Evolutionary conservation across 78 protist genomes (phyloP).

Genomic region (Speleostelium caveatum): DNA sequence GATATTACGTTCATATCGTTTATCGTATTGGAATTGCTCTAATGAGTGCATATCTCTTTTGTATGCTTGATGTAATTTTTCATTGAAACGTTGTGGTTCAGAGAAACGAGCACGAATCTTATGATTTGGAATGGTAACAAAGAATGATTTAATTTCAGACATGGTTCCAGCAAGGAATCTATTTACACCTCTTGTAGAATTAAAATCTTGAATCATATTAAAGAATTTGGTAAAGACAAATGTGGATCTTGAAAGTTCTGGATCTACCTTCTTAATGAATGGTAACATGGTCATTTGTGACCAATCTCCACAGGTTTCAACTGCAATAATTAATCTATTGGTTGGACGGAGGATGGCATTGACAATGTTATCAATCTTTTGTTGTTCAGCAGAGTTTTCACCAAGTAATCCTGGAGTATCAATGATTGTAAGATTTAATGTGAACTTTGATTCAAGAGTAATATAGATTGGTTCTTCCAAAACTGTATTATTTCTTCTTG

Average conservation of each 20-base stretch:
- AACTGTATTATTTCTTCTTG: slow-evolving; percentile 16
- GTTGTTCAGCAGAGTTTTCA: slow-evolving; percentile 12
- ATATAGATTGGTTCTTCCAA: slow-evolving; percentile 81
- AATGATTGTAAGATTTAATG: slow-evolving; percentile 59
- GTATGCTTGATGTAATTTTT: slow-evolving; percentile 60
- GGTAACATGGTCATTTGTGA: slow-evolving; percentile 34
- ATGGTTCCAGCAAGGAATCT: slow-evolving; percentile 66
- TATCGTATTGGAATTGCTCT: slow-evolving; percentile 83
- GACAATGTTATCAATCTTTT: slow-evolving; percentile 58
- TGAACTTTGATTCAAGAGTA: slow-evolving; percentile 36
- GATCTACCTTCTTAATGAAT: slow-evolving; percentile 77
- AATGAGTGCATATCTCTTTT: slow-evolving; percentile 79
- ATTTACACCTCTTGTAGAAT: slow-evolving; percentile 66
- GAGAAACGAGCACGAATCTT: slow-evolving; percentile 62
- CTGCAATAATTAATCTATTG: slow-evolving; percentile 73
- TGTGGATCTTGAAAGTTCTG: slow-evolving; percentile 56
- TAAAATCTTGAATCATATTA: slow-evolving; percentile 64
- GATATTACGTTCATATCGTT: slow-evolving; percentile 79
- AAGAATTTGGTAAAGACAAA: slow-evolving; percentile 79
- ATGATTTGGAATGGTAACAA: slow-evolving; percentile 80
- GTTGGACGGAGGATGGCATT: slow-evolving; percentile 23
- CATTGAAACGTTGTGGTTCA: slow-evolving; percentile 66
- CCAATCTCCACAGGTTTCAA: slow-evolving; percentile 77
- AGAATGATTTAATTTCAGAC: slow-evolving; percentile 82
- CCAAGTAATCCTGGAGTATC: slow-evolving; percentile 80